Conservation (phyloP, 192 early-diverging fungal genomes). For the Backusella macrospora region DNA sequence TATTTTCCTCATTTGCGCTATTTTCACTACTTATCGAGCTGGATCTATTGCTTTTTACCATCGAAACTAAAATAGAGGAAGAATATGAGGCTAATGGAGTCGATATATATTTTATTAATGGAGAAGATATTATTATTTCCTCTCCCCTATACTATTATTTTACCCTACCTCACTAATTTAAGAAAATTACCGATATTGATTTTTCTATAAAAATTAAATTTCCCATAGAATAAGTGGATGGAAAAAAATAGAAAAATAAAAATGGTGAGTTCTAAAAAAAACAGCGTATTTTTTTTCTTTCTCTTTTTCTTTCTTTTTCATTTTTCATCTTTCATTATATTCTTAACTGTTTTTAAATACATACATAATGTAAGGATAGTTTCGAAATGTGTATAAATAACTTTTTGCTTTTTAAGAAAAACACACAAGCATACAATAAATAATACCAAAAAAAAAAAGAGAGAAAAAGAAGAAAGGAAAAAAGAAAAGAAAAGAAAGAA, state of each 20-base stretch:
- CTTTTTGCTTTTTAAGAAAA: too few species aligned
- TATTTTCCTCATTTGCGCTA: neutral
- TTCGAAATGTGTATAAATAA: too few species aligned
- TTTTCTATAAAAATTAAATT: constrained; percentile 9
- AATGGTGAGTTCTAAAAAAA: neutral
- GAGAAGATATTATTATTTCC: neutral
- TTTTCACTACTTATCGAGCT: constrained; percentile 8
- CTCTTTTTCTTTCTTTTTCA: neutral
- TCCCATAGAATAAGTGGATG: constrained; percentile 9
- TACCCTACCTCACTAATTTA: constrained; percentile 9
- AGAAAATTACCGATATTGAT: constrained; percentile 5
- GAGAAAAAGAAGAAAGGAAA: neutral
- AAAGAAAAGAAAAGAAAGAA: neutral
- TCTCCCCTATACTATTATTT: neutral
- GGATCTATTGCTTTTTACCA: constrained; percentile 11
- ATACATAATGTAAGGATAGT: too few species aligned
- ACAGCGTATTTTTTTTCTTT: neutral
- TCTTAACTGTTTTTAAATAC: too few species aligned
- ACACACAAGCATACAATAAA: neutral
- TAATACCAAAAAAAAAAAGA: neutral
- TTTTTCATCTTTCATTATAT: neutral
- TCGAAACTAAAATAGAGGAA: neutral
- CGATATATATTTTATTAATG: neutral
- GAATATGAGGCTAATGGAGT: neutral
- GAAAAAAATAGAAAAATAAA: constrained; percentile 8